Evolutionary conservation across 345 rosid genomes (phyloP).

Genomic region (Heritiera littoralis): DNA sequence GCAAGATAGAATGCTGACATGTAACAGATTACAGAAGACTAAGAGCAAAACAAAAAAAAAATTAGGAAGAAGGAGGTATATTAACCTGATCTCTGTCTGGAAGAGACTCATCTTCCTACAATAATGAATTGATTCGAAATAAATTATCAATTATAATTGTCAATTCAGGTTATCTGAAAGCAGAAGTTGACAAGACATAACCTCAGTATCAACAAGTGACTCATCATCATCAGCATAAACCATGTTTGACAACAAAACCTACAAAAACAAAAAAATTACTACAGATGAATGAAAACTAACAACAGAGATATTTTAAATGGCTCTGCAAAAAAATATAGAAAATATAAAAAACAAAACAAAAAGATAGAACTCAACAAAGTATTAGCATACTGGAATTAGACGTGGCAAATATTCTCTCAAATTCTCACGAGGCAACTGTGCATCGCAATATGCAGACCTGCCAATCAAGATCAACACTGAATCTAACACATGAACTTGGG

Average conservation of each 20-base stretch:
- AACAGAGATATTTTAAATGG: not conserved
- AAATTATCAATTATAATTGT: slow-evolving; percentile 10
- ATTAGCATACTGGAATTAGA: slow-evolving; percentile 68
- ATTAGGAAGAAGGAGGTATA: slow-evolving; percentile 14
- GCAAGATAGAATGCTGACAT: not conserved
- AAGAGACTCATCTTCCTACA: slow-evolving; percentile 95
- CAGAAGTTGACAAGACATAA: slow-evolving; percentile 29
- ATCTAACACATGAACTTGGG: not conserved
- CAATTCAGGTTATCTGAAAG: slow-evolving; percentile 9
- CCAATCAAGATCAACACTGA: slow-evolving; percentile 32
- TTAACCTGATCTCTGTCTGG: slow-evolving; percentile 98
- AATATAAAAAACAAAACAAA: slow-evolving; percentile 10
- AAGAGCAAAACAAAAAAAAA: slow-evolving; percentile 10
- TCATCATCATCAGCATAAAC: slow-evolving; percentile 95
- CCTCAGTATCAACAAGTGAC: slow-evolving; percentile 86
- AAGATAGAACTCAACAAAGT: not conserved
- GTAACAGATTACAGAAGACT: not conserved
- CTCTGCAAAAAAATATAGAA: not conserved
- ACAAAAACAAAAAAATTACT: slow-evolving; percentile 19
- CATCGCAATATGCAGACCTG: slow-evolving; percentile 95
- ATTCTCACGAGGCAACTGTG: slow-evolving; percentile 70
- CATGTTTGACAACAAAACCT: slow-evolving; percentile 92
- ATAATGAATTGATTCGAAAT: slow-evolving; percentile 23
- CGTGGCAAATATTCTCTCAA: slow-evolving; percentile 84
- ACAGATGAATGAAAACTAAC: slow-evolving; percentile 21